Evolutionary conservation across 2,329 filamentous ascomycete genomes (phyloP).

Genomic region (Colletotrichum sidae): DNA sequence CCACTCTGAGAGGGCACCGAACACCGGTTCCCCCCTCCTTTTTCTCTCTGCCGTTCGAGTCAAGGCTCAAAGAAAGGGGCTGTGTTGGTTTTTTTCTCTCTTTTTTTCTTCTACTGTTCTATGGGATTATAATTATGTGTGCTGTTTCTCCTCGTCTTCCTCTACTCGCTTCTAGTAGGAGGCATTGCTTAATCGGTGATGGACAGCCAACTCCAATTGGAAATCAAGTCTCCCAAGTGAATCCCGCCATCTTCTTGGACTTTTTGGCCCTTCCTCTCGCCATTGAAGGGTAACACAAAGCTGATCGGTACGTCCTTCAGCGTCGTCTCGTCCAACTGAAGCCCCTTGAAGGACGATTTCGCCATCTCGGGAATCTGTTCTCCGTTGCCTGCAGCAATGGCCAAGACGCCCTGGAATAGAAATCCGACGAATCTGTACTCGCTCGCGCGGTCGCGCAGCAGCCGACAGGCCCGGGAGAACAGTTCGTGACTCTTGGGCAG

Average conservation of each 20-base stretch:
- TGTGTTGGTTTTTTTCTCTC: no score
- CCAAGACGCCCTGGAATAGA: constrained; percentile 2
- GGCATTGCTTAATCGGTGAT: background rate
- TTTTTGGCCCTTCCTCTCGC: background rate
- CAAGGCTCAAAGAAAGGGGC: no score
- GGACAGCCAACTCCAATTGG: background rate
- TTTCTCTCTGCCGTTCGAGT: no score
- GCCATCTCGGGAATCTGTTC: background rate
- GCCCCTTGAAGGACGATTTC: background rate
- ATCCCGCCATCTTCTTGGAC: background rate
- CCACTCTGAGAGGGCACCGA: no score
- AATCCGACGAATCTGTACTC: background rate
- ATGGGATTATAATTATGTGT: background rate
- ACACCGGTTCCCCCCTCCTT: no score
- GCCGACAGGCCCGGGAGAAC: background rate
- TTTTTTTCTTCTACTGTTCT: no score
- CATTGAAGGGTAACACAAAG: background rate
- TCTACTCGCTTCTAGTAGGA: background rate
- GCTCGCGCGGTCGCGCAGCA: constrained; percentile 2
- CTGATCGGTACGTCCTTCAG: constrained; percentile 10
- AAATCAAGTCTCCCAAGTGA: background rate
- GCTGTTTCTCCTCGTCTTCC: background rate
- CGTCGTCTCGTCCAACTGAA: background rate
- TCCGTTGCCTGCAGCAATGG: background rate
- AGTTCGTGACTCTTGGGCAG: background rate